A percentile compares a stretch with the other conserved stretches of the same genome.
Conservation (phyloP, 805 yeast species). For the Starmerella lactis-condensi region DNA sequence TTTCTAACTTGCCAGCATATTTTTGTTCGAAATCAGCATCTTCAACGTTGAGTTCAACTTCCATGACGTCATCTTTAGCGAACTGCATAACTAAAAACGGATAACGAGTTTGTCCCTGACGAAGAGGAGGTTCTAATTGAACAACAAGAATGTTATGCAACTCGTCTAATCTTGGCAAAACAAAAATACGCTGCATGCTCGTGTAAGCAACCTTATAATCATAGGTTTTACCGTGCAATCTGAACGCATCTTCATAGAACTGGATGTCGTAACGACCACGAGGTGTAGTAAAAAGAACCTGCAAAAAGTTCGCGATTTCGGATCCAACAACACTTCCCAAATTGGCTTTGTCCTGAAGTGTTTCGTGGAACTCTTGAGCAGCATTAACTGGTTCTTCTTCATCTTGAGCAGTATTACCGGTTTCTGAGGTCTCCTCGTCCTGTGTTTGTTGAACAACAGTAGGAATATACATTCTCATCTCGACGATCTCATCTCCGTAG, state of each 20-base stretch:
- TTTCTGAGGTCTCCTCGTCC: constrained; percentile 21
- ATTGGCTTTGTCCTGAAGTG: constrained; percentile 78
- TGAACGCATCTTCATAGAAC: constrained; percentile 68
- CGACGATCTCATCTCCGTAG: constrained; percentile 92
- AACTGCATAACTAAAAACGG: constrained; percentile 85
- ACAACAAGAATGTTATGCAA: constrained; percentile 70
- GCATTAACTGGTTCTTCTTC: constrained; percentile 37
- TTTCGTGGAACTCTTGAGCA: constrained; percentile 76
- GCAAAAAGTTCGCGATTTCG: constrained; percentile 82
- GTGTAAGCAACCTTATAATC: constrained; percentile 86
- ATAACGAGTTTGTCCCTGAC: constrained; percentile 96
- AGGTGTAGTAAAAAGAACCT: constrained; percentile 82
- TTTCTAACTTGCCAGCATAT: constrained; percentile 49
- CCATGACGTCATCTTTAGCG: constrained; percentile 74
- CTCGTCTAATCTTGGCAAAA: constrained; percentile 88
- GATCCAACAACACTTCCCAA: constrained; percentile 90
- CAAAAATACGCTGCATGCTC: constrained; percentile 76
- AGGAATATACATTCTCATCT: constrained; percentile 81
- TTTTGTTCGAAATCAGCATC: constrained; percentile 63
- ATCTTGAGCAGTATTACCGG: constrained; percentile 23
- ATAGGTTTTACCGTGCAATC: constrained; percentile 92
- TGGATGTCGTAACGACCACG: constrained; percentile 97
- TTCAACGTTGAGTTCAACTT: constrained; percentile 67
- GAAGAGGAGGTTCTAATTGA: constrained; percentile 89
- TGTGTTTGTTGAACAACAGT: constrained; percentile 34